Conservation (phyloP, 805 yeast genomes). For the Kuraishia capsulata region DNA sequence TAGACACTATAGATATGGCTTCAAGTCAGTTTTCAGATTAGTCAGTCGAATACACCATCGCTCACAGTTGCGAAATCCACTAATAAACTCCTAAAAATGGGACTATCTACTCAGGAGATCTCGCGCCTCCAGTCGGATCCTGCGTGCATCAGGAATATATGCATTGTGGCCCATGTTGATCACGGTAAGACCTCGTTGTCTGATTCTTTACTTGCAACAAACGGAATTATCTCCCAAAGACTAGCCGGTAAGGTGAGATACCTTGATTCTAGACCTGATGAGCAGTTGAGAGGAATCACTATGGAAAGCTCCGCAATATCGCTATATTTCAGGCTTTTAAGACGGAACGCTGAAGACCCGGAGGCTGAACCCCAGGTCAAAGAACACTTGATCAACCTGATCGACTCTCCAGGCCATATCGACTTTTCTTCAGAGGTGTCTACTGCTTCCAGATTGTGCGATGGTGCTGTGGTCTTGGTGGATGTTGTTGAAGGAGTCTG, state of each 20-base stretch:
- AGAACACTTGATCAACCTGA: constrained; percentile 82
- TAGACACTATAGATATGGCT: too few species aligned
- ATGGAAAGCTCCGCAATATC: constrained; percentile 97
- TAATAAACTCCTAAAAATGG: too few species aligned
- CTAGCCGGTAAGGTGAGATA: constrained; percentile 94
- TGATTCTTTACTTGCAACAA: constrained; percentile 86
- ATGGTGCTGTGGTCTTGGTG: constrained; percentile 90
- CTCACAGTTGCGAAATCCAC: too few species aligned
- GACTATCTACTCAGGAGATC: constrained; percentile 56
- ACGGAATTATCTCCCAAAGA: constrained; percentile 91
- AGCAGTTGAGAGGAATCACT: constrained; percentile 91
- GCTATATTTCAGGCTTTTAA: constrained; percentile 69
- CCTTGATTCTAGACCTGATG: constrained; percentile 91
- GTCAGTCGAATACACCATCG: too few species aligned
- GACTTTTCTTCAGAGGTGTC: constrained; percentile 96
- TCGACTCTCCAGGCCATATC: constrained; percentile 99
- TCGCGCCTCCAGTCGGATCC: constrained; percentile 63
- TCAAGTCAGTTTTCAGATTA: too few species aligned
- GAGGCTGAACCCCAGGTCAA: constrained; percentile 34
- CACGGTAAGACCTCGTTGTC: constrained; percentile 96
- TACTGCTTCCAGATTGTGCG: constrained; percentile 91
- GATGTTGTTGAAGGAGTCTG: constrained; percentile 99
- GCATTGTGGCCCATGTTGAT: constrained; percentile 96
- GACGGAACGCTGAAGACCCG: constrained; percentile 25
- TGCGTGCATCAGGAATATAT: constrained; percentile 71